These are phyloP conservation scores for Saccharum spontaneum DNA, from an alignment of 176 grass and related monocot species.

Conservation along the genomic window DNA sequence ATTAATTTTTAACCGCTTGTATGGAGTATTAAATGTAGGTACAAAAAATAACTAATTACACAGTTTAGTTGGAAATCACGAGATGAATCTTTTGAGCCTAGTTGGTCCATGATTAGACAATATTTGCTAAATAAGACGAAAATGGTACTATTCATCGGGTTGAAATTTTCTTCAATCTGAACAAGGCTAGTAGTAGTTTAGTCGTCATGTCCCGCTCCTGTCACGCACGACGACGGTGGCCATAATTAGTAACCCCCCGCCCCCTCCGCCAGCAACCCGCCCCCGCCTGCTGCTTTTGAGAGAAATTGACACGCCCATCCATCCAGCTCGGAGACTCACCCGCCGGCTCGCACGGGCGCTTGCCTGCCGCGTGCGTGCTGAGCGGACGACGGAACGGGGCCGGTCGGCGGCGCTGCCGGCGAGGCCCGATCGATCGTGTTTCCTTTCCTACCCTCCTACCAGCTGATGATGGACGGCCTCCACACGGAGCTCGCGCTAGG, in stretches of 20 bases:
- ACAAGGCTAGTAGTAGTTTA: conserved; percentile 1
- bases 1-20: no score
- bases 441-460: background rate
- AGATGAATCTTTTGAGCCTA: no score
- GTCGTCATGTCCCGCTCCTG: conserved; percentile 24
- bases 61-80: no score
- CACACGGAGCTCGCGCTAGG: conserved; percentile 54
- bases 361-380: background rate
- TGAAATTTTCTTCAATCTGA: no score
- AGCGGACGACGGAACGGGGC: background rate
- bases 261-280: conserved; percentile 15
- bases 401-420: background rate
- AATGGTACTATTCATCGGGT: no score
- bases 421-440: background rate
- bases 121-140: no score
- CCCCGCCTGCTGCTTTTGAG: conserved; percentile 27
- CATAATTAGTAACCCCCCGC: conserved; percentile 14
- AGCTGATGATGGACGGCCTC: conserved; percentile 36
- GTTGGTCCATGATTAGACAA: no score
- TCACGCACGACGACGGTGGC: conserved; percentile 26
- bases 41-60: no score
- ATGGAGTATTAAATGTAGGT: no score
- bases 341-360: background rate
- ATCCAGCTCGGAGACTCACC: background rate
- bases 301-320: conserved; percentile 37